Conservation (phyloP, 176 grass and related monocot species). For the Carex cristatella region DNA sequence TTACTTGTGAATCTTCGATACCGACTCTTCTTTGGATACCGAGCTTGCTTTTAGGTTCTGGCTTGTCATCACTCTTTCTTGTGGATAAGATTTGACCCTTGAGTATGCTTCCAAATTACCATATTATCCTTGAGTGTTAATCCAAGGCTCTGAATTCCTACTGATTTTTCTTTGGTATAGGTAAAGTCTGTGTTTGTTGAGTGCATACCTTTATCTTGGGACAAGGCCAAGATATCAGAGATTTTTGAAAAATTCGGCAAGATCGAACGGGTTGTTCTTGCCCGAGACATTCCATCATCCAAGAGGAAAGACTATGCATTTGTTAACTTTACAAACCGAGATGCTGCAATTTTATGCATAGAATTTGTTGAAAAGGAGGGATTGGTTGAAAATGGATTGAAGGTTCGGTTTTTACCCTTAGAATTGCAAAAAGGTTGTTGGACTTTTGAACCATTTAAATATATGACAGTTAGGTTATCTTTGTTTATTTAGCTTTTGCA, state of each 20-base stretch:
- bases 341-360: slow-evolving; percentile 58
- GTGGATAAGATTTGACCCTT: neutral
- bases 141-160: neutral
- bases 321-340: slow-evolving; percentile 51
- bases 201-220: slow-evolving; percentile 50
- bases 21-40: neutral
- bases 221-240: slow-evolving; percentile 41
- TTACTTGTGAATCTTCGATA: neutral
- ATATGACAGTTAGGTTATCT: neutral
- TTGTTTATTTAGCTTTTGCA: slow-evolving; percentile 19
- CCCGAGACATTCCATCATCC: slow-evolving; percentile 40
- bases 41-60: neutral
- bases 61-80: neutral
- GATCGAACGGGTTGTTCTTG: slow-evolving; percentile 42
- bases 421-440: neutral
- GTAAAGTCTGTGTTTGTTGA: slow-evolving; percentile 71
- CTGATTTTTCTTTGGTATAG: slow-evolving; percentile 35
- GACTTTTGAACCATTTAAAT: neutral
- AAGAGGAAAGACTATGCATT: slow-evolving; percentile 62
- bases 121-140: neutral
- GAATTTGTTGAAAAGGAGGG: slow-evolving; percentile 47
- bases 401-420: slow-evolving; percentile 29
- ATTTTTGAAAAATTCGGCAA: slow-evolving; percentile 58
- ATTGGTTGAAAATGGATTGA: slow-evolving; percentile 43
- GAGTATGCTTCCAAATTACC: slow-evolving; percentile 3